Conservation (phyloP, 2,329 filamentous ascomycete genomes). For the Clathrospora elynae region DNA sequence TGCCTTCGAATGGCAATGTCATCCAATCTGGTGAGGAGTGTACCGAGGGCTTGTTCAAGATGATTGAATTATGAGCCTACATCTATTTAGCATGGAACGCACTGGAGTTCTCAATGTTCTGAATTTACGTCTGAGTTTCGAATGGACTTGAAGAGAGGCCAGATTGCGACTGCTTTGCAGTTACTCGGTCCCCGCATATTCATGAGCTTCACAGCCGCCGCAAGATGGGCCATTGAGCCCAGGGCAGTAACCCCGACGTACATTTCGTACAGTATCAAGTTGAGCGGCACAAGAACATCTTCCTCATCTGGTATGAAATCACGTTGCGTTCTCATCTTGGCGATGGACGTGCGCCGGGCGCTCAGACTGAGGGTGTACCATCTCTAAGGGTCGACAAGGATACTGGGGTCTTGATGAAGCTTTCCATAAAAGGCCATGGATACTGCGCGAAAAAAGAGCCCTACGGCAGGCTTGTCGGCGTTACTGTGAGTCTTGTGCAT, state of each 20-base stretch:
- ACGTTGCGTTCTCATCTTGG: slow-evolving; percentile 13
- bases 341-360: slow-evolving; percentile 31
- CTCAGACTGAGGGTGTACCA: slow-evolving; percentile 42
- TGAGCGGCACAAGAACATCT: slow-evolving; percentile 39
- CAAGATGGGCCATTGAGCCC: slow-evolving; percentile 38
- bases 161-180: slow-evolving; percentile 29
- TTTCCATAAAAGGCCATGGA: slow-evolving; percentile 44
- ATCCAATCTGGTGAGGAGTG: slow-evolving; percentile 39
- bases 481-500: slow-evolving; percentile 28
- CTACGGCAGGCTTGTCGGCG: slow-evolving; percentile 30
- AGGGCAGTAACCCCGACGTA: slow-evolving; percentile 37
- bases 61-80: slow-evolving; percentile 33
- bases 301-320: slow-evolving; percentile 34
- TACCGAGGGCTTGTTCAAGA: slow-evolving; percentile 36
- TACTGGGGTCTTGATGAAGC: slow-evolving; percentile 34
- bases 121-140: slow-evolving; percentile 36
- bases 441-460: slow-evolving; percentile 38
- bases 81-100: slow-evolving; percentile 10
- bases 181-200: slow-evolving; percentile 39
- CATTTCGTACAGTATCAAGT: slow-evolving; percentile 39
- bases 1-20: slow-evolving; percentile 33
- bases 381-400: slow-evolving; percentile 39
- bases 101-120: not conserved
- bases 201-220: slow-evolving; percentile 37
- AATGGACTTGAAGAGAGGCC: slow-evolving; percentile 38